phyloP scores from a whole-genome alignment of 306 rosid species.

The Cucurbita pepo region DNA sequence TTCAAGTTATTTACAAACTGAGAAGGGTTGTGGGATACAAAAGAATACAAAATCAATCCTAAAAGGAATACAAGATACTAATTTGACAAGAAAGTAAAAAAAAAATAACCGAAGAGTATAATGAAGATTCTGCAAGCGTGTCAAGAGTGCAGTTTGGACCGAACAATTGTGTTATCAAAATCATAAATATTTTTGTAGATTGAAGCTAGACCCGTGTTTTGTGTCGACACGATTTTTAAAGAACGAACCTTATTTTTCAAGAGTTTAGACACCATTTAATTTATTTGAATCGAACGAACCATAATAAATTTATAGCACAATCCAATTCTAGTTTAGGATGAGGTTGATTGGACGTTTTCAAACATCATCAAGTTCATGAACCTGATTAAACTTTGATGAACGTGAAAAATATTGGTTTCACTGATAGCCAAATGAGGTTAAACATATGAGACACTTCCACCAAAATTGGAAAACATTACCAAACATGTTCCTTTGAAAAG shows the following conservation, averaged over 20 bases:
- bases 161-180: too few relatives aligned
- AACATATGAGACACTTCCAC: neutral
- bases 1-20: too few relatives aligned
- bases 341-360: neutral
- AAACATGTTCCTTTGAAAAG: neutral
- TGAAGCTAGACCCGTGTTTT: too few relatives aligned
- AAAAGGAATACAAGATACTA: too few relatives aligned
- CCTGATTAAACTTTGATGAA: neutral
- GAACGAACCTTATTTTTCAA: too few relatives aligned
- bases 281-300: neutral
- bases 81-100: too few relatives aligned
- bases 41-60: too few relatives aligned
- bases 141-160: too few relatives aligned
- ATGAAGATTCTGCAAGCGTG: too few relatives aligned
- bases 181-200: too few relatives aligned
- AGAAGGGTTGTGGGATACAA: too few relatives aligned
- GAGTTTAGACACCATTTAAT: neutral
- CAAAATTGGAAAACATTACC: neutral
- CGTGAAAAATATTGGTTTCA: neutral
- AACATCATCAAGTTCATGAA: neutral
- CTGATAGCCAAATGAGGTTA: neutral
- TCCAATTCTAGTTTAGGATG: neutral
- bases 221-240: too few relatives aligned
- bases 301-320: neutral
- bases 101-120: accelerated